Conservation (phyloP, 169 alveolate species). For the Plasmodium malariae region DNA sequence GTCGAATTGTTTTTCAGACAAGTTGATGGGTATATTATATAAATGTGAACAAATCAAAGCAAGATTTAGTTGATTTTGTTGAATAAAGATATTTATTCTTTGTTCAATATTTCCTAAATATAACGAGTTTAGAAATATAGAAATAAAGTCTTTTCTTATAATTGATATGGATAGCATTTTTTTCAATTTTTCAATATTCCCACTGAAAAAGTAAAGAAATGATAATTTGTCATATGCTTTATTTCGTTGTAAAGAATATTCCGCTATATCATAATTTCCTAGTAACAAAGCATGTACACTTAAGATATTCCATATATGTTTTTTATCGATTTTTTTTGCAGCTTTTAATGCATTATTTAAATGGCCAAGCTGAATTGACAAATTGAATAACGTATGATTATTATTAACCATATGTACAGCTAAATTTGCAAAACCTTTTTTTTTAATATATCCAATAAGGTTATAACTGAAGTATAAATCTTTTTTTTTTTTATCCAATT, state of each 20-base stretch:
- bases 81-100: conserved; percentile 87
- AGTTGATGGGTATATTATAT: conserved; percentile 79
- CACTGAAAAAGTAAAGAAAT: conserved; percentile 90
- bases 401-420: conserved; percentile 81
- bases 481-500: conserved; percentile 66
- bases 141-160: conserved; percentile 84
- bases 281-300: conserved; percentile 81
- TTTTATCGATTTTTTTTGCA: conserved; percentile 81
- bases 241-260: conserved; percentile 89
- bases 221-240: conserved; percentile 90
- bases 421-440: conserved; percentile 79
- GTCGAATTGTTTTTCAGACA: conserved; percentile 68
- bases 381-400: conserved; percentile 80
- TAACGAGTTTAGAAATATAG: conserved; percentile 85
- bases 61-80: conserved; percentile 86
- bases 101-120: conserved; percentile 86
- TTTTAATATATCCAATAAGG: conserved; percentile 80
- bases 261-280: conserved; percentile 92
- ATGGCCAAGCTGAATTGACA: conserved; percentile 80
- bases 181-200: conserved; percentile 85
- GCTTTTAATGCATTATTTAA: conserved; percentile 81
- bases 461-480: conserved; percentile 77
- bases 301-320: conserved; percentile 81
- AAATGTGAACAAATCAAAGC: conserved; percentile 84
- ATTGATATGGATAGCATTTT: conserved; percentile 81